Base-by-base conservation (phyloP, 495 filamentous ascomycete genomes). In the Penicillium cosmopolitanum region DNA sequence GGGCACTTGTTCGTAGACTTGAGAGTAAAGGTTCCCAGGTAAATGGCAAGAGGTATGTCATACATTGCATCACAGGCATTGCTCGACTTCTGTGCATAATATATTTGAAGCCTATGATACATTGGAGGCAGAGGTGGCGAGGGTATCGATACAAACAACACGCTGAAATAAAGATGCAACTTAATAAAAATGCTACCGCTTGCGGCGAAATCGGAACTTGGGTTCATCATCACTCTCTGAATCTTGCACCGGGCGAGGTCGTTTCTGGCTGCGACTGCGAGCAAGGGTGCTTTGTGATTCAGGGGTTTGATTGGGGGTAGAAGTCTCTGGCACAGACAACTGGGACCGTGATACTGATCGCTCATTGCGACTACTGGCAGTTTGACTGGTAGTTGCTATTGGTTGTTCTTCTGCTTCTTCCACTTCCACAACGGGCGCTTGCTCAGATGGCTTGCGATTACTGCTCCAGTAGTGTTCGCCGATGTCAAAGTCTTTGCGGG, bases 401-500 rank as follows among this genome's bases (percentile, higher is more conserved):
- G 18, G 33, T 53, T 66, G 36, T 76, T 54, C 64, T 53, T 47
- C 21, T 28, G 2, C 28, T 55, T 67, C 64, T 54, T 47, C 61
- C 51, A 44, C 72, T 62, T 51, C 50, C 57, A n/a, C 21, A 35
- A 16, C 31, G 56, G 38, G 47, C 59, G 70, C 47, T 50, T 38
- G 50, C 60, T 71, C 66, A 9, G 69, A 46, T 50, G 66, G 57
- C 60, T 68, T 61, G 43, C 52, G 35, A 57, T 75, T 78, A 50
- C 66, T 71, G 28, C 83, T 55, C 89, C 90, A 96, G 72, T 93
- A 91, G 40, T 89, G 86, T 40, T 96, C 89, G 0, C 93, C 93
- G 52, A 96, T 87, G 1, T 92, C 92, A 66, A 89, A 93, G 54
- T 88, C 86, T 62, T 90, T 92, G 51, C 84, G 82, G 59, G 85